These are phyloP conservation scores for Picea glauca DNA, from an alignment of 75 land plant genomes.

Conservation along the genomic window DNA sequence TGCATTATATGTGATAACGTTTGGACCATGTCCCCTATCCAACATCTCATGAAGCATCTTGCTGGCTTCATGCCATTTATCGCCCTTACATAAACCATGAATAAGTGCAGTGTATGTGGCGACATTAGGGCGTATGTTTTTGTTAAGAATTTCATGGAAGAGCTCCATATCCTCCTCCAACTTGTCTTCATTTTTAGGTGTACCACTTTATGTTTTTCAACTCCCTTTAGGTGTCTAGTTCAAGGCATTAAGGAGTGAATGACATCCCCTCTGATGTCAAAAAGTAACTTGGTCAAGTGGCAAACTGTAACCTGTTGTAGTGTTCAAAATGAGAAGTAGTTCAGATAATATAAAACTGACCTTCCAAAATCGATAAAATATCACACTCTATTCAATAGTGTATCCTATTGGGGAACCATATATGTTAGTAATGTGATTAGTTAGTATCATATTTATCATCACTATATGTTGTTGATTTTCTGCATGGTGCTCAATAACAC, in stretches of 20 bases:
- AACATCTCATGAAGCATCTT: background rate
- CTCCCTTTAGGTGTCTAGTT: no score
- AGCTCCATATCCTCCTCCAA: slow-evolving; percentile 27
- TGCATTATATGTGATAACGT: slow-evolving; percentile 51
- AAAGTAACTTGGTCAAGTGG: background rate
- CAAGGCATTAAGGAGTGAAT: no score
- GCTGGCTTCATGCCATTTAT: slow-evolving; percentile 15
- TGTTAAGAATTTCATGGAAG: slow-evolving; percentile 23
- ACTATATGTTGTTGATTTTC: background rate
- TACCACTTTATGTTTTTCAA: no score
- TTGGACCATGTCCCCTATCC: background rate
- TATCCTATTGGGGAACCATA: background rate
- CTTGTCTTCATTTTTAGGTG: slow-evolving; percentile 27
- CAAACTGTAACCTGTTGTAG: background rate
- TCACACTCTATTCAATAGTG: background rate
- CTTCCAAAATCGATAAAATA: background rate
- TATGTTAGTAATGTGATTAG: background rate
- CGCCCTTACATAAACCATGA: slow-evolving; percentile 16
- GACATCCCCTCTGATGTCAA: background rate
- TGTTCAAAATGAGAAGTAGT: no score
- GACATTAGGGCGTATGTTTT: slow-evolving; percentile 25
- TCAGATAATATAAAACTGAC: no score
- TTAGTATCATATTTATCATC: background rate
- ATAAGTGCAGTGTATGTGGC: slow-evolving; percentile 24
- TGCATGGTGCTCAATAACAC: background rate